Conservation (phyloP, 208 protist species). For the Trypanosoma vivax region DNA sequence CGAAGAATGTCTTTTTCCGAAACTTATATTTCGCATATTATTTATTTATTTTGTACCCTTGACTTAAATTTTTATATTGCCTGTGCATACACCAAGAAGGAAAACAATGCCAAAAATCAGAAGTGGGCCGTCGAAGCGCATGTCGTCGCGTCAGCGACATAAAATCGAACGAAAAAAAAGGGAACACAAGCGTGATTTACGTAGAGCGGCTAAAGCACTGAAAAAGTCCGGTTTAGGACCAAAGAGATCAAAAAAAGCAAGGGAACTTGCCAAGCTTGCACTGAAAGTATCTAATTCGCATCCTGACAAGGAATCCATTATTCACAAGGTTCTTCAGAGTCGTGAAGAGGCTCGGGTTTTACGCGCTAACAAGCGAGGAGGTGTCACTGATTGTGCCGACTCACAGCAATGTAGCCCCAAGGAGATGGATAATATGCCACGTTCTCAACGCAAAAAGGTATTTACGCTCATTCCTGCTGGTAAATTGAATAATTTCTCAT, state of each 20-base stretch:
- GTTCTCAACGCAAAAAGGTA: slow-evolving; percentile 24
- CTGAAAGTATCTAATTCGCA: slow-evolving; percentile 79
- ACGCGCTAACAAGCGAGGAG: slow-evolving; percentile 17
- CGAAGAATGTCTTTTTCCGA: too few species aligned
- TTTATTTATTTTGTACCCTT: slow-evolving; percentile 10
- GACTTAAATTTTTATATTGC: too few species aligned
- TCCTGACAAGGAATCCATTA: slow-evolving; percentile 83
- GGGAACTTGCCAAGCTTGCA: slow-evolving; percentile 70
- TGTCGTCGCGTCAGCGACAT: slow-evolving; percentile 77
- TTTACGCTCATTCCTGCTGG: slow-evolving; percentile 56
- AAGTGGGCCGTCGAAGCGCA: slow-evolving; percentile 72
- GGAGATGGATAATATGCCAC: slow-evolving; percentile 7
- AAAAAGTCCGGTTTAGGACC: slow-evolving; percentile 66
- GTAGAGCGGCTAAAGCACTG: slow-evolving; percentile 79
- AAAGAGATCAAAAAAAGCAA: slow-evolving; percentile 66
- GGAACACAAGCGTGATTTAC: slow-evolving; percentile 82
- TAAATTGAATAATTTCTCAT: slow-evolving; percentile 59
- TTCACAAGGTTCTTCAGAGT: slow-evolving; percentile 56
- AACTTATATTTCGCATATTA: too few species aligned
- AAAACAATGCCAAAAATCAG: slow-evolving; percentile 67
- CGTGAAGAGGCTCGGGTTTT: slow-evolving; percentile 65
- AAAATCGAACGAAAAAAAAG: slow-evolving; percentile 87
- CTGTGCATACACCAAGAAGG: neutral
- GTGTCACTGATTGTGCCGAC: slow-evolving; percentile 4
- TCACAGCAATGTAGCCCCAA: slow-evolving; percentile 16